These are phyloP conservation scores for Steccherinum ochraceum DNA, from an alignment of 768 basidiomycete species.

Conservation along the genomic window DNA sequence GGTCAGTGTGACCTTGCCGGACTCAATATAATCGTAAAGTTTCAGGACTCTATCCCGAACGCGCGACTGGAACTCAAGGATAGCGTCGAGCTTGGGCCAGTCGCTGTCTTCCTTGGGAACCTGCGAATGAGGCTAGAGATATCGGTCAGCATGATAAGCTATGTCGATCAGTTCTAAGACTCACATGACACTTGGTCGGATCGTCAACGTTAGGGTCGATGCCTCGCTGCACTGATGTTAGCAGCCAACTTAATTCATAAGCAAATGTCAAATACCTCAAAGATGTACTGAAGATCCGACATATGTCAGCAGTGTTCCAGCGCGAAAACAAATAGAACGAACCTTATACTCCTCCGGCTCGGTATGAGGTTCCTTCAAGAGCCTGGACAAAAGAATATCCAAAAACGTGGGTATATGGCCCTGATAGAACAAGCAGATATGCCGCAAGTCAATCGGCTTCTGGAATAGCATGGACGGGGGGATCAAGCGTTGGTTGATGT, in stretches of 20 bases:
- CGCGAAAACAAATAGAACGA: conserved; percentile 7
- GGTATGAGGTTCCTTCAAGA: conserved; percentile 73
- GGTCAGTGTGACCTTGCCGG: conserved; percentile 42
- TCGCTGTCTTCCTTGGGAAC: conserved; percentile 77
- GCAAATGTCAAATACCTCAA: conserved; percentile 45
- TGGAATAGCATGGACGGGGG: conserved; percentile 77
- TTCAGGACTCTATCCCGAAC: conserved; percentile 67
- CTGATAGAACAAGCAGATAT: conserved; percentile 95
- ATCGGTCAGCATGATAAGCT: not conserved
- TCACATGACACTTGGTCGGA: conserved; percentile 77
- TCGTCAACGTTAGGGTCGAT: conserved; percentile 96
- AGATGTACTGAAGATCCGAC: conserved; percentile 57
- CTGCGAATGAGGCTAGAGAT: conserved; percentile 71
- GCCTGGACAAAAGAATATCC: conserved; percentile 79
- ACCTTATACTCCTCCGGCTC: conserved; percentile 81
- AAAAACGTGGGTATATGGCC: conserved; percentile 93
- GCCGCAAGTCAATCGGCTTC: conserved; percentile 90
- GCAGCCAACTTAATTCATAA: not conserved
- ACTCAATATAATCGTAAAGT: conserved; percentile 67
- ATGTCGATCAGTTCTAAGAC: conserved; percentile 17
- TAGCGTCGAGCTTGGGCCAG: conserved; percentile 73
- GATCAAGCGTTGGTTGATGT: conserved; percentile 79
- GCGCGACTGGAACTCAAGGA: conserved; percentile 72
- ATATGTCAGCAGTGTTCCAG: not conserved
- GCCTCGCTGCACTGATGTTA: conserved; percentile 58